A percentile compares a stretch with the other conserved stretches of the same genome.
phyloP scores from a whole-genome alignment of 257 asterid species.

The Scutellaria baicalensis region DNA sequence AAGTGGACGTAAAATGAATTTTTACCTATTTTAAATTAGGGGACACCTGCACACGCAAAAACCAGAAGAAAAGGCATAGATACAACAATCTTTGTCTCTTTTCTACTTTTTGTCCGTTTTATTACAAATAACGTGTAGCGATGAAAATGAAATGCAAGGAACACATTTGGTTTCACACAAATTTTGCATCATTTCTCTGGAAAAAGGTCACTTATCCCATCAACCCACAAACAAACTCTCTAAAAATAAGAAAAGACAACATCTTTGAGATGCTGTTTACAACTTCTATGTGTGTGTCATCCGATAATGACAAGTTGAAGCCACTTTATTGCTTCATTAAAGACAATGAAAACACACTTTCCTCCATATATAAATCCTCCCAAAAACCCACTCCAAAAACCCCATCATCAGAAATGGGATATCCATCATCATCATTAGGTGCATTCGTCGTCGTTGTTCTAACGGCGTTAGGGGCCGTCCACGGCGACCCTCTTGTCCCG shows the following conservation, averaged over 20 bases:
- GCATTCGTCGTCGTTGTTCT: conserved; percentile 13
- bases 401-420: conserved; percentile 20
- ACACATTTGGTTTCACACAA: conserved; percentile 6
- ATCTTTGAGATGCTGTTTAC: background rate
- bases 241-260: conserved; percentile 6
- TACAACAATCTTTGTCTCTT: too few species aligned
- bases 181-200: conserved; percentile 3
- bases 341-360: background rate
- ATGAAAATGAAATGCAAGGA: background rate
- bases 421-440: conserved; percentile 16
- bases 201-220: background rate
- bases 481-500: conserved; percentile 67
- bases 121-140: background rate
- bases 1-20: too few species aligned
- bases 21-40: too few species aligned
- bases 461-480: conserved; percentile 10
- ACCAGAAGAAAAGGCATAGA: too few species aligned
- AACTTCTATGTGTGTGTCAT: background rate
- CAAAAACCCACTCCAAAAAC: background rate
- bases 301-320: conserved; percentile 15
- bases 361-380: conserved; percentile 33
- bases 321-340: conserved; percentile 18
- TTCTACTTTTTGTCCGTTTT: background rate
- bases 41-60: too few species aligned
- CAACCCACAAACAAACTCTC: conserved; percentile 12